phyloP scores from a whole-genome alignment of 768 basidiomycete genomes.

The Naganishia onofrii region DNA sequence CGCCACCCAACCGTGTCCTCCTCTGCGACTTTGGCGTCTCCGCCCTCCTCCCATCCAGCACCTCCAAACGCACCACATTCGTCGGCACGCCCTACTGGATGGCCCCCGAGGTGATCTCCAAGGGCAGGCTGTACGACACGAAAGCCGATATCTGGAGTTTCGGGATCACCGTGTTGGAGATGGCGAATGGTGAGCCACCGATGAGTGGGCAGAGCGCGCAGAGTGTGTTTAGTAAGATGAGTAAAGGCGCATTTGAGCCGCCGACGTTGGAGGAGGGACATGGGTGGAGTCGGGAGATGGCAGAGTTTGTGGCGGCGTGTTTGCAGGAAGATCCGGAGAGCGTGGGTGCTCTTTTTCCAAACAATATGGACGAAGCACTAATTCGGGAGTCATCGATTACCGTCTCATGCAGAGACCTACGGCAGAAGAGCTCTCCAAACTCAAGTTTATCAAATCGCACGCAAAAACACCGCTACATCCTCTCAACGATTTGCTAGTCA shows the following conservation, averaged over 20 bases:
- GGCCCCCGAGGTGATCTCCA: constrained; percentile 94
- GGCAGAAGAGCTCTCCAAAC: constrained; percentile 79
- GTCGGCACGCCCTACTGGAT: constrained; percentile 99
- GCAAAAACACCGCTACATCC: constrained; percentile 66
- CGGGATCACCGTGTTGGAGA: constrained; percentile 93
- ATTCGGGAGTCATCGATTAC: not conserved
- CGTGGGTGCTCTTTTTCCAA: constrained; percentile 55
- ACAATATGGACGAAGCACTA: not conserved
- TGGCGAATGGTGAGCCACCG: constrained; percentile 93
- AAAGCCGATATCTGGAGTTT: constrained; percentile 99
- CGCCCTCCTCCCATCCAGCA: constrained; percentile 69
- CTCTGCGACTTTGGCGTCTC: constrained; percentile 99
- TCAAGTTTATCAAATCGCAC: constrained; percentile 80
- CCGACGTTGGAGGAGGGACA: constrained; percentile 73
- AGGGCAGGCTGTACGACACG: constrained; percentile 83
- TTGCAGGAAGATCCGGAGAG: constrained; percentile 76
- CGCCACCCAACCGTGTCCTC: constrained; percentile 78
- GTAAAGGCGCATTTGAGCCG: constrained; percentile 69
- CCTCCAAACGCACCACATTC: constrained; percentile 90
- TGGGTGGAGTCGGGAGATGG: constrained; percentile 78
- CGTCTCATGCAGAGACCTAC: constrained; percentile 64
- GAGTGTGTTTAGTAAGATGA: constrained; percentile 85
- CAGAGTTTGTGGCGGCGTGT: constrained; percentile 80
- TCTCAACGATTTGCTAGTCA: constrained; percentile 75
- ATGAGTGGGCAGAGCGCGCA: constrained; percentile 80